Conservation (phyloP, 1,284 basidiomycete species). For the Tetrapyrgos nigripes region DNA sequence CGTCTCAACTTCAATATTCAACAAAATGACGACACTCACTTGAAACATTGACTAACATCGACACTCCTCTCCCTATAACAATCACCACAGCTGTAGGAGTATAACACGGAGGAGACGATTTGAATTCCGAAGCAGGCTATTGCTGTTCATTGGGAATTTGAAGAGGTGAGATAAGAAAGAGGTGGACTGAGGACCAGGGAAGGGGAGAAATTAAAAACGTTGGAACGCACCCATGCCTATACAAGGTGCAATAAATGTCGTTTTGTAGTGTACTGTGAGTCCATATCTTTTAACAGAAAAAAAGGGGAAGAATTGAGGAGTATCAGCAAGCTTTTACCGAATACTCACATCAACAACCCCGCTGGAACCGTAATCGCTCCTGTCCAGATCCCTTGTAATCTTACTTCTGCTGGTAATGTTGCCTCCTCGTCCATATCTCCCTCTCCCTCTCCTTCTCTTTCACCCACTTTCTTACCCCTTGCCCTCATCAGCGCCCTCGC, state of each 20-base stretch:
- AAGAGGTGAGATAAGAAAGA: neutral
- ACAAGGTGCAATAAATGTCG: slow-evolving; percentile 40
- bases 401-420: slow-evolving; percentile 34
- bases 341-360: slow-evolving; percentile 38
- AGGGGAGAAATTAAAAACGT: too few species aligned
- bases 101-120: slow-evolving; percentile 39
- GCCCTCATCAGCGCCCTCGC: slow-evolving; percentile 22
- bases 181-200: neutral
- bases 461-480: neutral
- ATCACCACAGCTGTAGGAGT: slow-evolving; percentile 42
- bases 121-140: slow-evolving; percentile 43
- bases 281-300: too few species aligned
- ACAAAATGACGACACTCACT: slow-evolving; percentile 20
- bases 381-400: slow-evolving; percentile 42
- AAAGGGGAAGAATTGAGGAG: too few species aligned
- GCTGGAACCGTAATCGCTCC: slow-evolving; percentile 38
- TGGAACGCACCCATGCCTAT: slow-evolving; percentile 41
- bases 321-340: too few species aligned
- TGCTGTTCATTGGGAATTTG: slow-evolving; percentile 23
- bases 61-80: slow-evolving; percentile 39
- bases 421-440: slow-evolving; percentile 18
- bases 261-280: slow-evolving; percentile 36
- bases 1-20: too few species aligned
- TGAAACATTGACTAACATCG: slow-evolving; percentile 42
- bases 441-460: too few species aligned